Conservation (phyloP, 176 grass and related monocot genomes). For the Ensete glaucum region DNA sequence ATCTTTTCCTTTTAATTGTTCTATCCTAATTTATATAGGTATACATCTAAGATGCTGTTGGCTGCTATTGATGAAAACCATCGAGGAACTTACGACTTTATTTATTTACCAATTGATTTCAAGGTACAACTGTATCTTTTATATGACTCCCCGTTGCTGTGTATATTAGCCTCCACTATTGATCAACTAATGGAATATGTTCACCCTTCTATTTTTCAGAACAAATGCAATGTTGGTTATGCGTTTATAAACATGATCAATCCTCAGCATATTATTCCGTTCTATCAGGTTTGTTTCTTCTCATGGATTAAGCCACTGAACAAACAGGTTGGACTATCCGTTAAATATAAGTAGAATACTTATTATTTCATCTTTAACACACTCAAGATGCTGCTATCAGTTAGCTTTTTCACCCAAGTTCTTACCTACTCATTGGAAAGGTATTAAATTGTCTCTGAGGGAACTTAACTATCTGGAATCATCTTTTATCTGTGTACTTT, state of each 20-base stretch:
- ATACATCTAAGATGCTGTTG: constrained; percentile 82
- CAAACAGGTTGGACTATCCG: not conserved
- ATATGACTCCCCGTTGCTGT: not conserved
- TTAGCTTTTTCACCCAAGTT: not conserved
- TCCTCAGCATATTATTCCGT: constrained; percentile 77
- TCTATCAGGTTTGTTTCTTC: constrained; percentile 56
- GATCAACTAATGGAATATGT: constrained; percentile 12
- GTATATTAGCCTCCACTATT: not conserved
- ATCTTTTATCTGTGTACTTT: not conserved
- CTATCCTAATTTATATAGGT: constrained; percentile 37
- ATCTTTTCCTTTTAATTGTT: not conserved
- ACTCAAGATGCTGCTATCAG: not conserved
- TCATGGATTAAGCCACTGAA: not conserved
- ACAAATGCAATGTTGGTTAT: constrained; percentile 96
- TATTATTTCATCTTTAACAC: too few relatives aligned
- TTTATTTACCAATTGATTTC: constrained; percentile 98
- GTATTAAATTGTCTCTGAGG: not conserved
- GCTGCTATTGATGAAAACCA: constrained; percentile 91
- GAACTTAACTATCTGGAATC: too few relatives aligned
- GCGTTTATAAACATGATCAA: constrained; percentile 98
- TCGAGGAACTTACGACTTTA: constrained; percentile 86
- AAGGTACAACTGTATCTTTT: constrained; percentile 40
- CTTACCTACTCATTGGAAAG: not conserved
- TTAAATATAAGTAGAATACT: not conserved
- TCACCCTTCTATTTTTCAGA: constrained; percentile 41